These are phyloP conservation scores for Leccinum arenicola DNA, from an alignment of 768 basidiomycete genomes.

Conservation along the genomic window DNA sequence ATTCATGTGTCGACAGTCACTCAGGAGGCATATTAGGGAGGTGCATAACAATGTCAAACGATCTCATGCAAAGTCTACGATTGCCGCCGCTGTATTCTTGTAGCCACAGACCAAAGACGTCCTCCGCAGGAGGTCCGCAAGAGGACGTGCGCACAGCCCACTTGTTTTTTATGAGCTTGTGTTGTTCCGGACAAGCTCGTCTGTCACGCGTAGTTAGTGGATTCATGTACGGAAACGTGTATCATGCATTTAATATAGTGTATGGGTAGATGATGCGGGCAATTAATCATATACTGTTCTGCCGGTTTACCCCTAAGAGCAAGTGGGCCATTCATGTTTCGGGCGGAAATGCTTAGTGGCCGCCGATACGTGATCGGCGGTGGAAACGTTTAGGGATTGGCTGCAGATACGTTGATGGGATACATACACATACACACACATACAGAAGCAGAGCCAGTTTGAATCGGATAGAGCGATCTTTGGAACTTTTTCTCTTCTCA, in stretches of 20 bases:
- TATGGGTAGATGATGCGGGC: background rate
- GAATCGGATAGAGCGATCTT: background rate
- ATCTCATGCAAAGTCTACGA: background rate
- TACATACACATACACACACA: constrained; percentile 1
- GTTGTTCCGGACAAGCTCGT: background rate
- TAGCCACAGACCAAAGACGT: background rate
- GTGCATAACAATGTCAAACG: constrained; percentile 21
- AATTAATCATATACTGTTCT: background rate
- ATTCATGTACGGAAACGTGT: background rate
- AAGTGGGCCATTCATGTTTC: background rate
- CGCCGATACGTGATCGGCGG: constrained; percentile 5
- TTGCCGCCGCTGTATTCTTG: background rate
- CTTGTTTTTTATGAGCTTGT: background rate
- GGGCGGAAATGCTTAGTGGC: background rate
- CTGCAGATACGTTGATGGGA: background rate
- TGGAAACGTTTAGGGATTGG: background rate
- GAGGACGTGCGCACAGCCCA: constrained; percentile 4
- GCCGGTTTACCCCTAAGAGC: background rate
- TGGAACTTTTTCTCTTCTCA: constrained; percentile 22
- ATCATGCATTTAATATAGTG: background rate
- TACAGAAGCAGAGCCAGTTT: background rate
- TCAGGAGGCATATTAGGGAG: constrained; percentile 18
- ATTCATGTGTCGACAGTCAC: constrained; percentile 15
- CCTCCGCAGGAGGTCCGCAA: background rate
- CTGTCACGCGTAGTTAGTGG: background rate